These are phyloP conservation scores for Tetrastigma voinierianum DNA, from an alignment of 164 flowering plant species.

Conservation along the genomic window DNA sequence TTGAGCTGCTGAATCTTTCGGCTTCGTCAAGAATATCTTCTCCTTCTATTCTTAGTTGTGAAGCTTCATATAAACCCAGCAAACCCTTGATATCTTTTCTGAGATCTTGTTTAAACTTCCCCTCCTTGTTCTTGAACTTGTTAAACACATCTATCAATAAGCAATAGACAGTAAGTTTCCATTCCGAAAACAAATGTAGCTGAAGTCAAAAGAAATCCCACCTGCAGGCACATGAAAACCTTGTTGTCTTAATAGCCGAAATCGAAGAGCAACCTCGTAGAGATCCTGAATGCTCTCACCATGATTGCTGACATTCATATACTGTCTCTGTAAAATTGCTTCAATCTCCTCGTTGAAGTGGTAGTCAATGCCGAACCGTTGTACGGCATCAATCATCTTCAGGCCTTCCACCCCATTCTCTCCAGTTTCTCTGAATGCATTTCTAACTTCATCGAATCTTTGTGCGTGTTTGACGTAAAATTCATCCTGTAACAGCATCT, in stretches of 20 bases:
- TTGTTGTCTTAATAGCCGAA: not conserved
- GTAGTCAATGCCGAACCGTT: not conserved
- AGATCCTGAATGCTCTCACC: not conserved
- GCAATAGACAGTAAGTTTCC: not conserved
- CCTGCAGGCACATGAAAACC: conserved; percentile 2
- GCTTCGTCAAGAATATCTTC: conserved; percentile 56
- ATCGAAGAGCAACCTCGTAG: conserved; percentile 1
- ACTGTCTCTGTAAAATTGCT: not conserved
- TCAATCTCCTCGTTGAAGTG: not conserved
- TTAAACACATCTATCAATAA: conserved; percentile 12
- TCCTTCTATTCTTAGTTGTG: conserved; percentile 29
- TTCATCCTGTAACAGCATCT: no score
- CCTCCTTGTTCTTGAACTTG: conserved; percentile 13
- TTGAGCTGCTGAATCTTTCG: conserved; percentile 19
- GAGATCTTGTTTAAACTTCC: conserved; percentile 1
- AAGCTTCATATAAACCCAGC: conserved; percentile 27
- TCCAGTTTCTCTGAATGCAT: not conserved
- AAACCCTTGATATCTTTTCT: conserved; percentile 17
- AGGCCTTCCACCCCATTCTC: not conserved
- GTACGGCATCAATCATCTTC: not conserved
- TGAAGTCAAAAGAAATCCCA: not conserved
- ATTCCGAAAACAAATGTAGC: no score
- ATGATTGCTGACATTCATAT: not conserved
- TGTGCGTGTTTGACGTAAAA: no score
- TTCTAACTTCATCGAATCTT: no score